Percentiles rank a stretch among this genome's conserved stretches.
Evolutionary conservation across 371 early-diverging fungal species (phyloP).

Genomic region (Rhizopus sp.): DNA sequence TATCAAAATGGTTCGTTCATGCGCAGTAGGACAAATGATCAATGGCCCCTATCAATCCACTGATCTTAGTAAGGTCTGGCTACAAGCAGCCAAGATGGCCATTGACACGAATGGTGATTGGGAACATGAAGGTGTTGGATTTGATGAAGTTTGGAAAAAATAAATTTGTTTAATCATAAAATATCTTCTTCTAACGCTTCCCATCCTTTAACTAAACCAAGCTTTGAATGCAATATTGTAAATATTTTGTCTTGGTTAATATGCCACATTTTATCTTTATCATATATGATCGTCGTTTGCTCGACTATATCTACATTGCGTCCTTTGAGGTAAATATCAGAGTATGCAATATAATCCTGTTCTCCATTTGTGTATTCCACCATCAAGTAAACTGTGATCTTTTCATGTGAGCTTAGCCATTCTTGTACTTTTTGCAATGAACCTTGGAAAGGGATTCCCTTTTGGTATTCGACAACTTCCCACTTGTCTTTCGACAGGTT

Average conservation of each 20-base stretch:
- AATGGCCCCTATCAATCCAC: conserved; percentile 30
- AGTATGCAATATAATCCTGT: conserved; percentile 7
- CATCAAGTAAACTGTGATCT: conserved; percentile 9
- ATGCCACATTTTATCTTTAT: conserved; percentile 18
- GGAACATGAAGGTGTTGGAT: conserved; percentile 4
- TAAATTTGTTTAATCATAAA: neutral
- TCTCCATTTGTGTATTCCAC: conserved; percentile 3
- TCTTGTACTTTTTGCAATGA: conserved; percentile 13
- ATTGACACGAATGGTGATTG: conserved; percentile 40
- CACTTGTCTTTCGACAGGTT: conserved; percentile 10
- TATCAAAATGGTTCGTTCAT: conserved; percentile 52
- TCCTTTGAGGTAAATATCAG: conserved; percentile 19
- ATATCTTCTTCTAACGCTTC: conserved; percentile 5
- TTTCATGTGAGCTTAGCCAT: conserved; percentile 14
- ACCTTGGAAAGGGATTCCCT: conserved; percentile 11
- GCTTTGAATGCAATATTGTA: conserved; percentile 16
- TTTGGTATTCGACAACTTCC: conserved; percentile 11
- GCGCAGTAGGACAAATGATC: conserved; percentile 44
- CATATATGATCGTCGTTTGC: conserved; percentile 18
- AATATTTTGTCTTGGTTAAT: conserved; percentile 23
- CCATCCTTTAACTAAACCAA: conserved; percentile 27
- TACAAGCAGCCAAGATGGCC: conserved; percentile 44
- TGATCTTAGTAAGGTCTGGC: conserved; percentile 17
- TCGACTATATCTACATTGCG: conserved; percentile 5
- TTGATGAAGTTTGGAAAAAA: neutral